phyloP scores from a whole-genome alignment of 805 yeast species.

The Candida coleopterorum region DNA sequence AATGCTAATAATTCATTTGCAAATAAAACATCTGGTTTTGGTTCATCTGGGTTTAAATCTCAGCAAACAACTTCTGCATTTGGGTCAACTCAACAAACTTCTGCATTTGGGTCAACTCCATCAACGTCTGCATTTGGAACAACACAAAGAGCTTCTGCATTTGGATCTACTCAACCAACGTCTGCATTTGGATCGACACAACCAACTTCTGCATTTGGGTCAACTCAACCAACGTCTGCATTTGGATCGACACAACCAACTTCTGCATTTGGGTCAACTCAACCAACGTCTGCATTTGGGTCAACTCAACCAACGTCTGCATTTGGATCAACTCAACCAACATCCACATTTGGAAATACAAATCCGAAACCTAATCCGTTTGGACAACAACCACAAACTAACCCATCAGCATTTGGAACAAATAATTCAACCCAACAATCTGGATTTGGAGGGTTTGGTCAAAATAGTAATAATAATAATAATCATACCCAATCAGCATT shows the following conservation, averaged over 20 bases:
- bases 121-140: not conserved
- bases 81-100: not conserved
- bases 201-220: slow-evolving; percentile 6
- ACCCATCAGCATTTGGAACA: slow-evolving; percentile 12
- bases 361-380: slow-evolving; percentile 5
- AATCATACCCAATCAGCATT: slow-evolving; percentile 9
- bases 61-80: not conserved
- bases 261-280: slow-evolving; percentile 2
- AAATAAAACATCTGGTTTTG: slow-evolving; percentile 1
- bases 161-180: slow-evolving; percentile 7
- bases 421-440: slow-evolving; percentile 6
- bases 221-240: slow-evolving; percentile 4
- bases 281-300: slow-evolving; percentile 4
- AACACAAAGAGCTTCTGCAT: slow-evolving; percentile 7
- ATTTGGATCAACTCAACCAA: slow-evolving; percentile 6
- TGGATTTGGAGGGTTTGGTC: slow-evolving; percentile 8
- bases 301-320: slow-evolving; percentile 1
- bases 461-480: slow-evolving; percentile 4
- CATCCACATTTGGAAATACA: slow-evolving; percentile 13
- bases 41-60: slow-evolving; percentile 2
- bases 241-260: slow-evolving; percentile 4
- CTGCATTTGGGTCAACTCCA: slow-evolving; percentile 7
- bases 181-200: slow-evolving; percentile 8
- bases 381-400: slow-evolving; percentile 6
- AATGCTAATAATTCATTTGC: not conserved